These are phyloP conservation scores for Centella asiatica DNA, from an alignment of 129 eudicot genomes.

Conservation along the genomic window DNA sequence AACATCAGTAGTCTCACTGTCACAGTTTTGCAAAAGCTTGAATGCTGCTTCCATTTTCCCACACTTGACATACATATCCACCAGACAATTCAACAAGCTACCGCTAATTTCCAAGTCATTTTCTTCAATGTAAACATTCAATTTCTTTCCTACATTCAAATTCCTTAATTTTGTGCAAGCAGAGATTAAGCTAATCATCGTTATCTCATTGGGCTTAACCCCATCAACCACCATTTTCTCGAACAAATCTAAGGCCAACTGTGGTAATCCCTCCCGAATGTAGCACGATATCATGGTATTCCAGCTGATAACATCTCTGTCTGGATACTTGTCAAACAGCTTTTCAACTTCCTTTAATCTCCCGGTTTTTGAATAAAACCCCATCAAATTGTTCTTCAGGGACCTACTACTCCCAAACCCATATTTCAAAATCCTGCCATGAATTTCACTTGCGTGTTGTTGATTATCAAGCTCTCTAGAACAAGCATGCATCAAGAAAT, in stretches of 20 bases:
- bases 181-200: conserved; percentile 6
- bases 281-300: conserved; percentile 9
- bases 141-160: conserved; percentile 1
- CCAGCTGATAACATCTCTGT: conserved; percentile 12
- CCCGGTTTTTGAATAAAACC: conserved; percentile 5
- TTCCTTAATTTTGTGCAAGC: conserved; percentile 6
- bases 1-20: conserved; percentile 4
- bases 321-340: conserved; percentile 1
- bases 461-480: background rate
- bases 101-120: conserved; percentile 7
- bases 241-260: background rate
- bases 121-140: conserved; percentile 1
- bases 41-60: conserved; percentile 6
- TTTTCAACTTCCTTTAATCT: conserved; percentile 5
- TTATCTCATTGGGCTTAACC: conserved; percentile 6
- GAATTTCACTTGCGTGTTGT: conserved; percentile 7
- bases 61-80: no score
- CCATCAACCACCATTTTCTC: conserved; percentile 7
- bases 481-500: conserved; percentile 6
- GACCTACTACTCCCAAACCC: conserved; percentile 9
- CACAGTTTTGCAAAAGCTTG: background rate
- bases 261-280: background rate
- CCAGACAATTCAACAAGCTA: conserved; percentile 10
- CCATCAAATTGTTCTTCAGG: conserved; percentile 10
- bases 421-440: conserved; percentile 1